Evolutionary conservation across 176 grass and related monocot species (phyloP), one percentile per base, ranked within the genome.

Genomic region (Dendrocalamus sinicus): DNA sequence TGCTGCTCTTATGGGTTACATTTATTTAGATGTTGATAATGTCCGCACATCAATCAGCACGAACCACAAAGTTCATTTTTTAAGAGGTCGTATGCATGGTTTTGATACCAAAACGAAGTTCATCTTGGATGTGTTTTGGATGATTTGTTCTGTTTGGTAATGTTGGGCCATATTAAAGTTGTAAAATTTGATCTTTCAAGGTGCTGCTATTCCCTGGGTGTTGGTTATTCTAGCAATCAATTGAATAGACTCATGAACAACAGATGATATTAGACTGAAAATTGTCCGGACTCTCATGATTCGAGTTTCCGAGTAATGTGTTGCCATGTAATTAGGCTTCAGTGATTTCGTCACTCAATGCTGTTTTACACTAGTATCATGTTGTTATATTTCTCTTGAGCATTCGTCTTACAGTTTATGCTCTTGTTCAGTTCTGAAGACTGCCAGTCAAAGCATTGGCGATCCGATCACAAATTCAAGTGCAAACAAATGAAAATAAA

Each of bases 401-500:
- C 41, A 70, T 45, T 43, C 45, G 24, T 73, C 59, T 78, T 83
- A 73, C 47, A 19, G 20, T 85, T 75, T 73, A 45, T 74, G 69
- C 51, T 85, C 76, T 84, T 80, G 63, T 92, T 82, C 87, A 99
- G 96, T 89, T 99, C 96, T 76, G 51, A 81, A 80, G 75, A 78
- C 75, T 99, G 96, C 64, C 96, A 99, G 88, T 73, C 67, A 66
- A 91, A 92, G 79, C 93, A 94, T 94, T 99, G 96, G 96, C 65
- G 77, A 86, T 78, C 66, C 73, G 89, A 86, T 46, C 96, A 99
- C 81, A 94, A 57, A 86, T 88, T 80, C 61, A 91, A 92, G 83
- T 99, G 96, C 86, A 99, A 94, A 89, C 90, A 94, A 88, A 78
- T 96, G 69, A 99, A 84, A 81, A 73, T 75, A 26, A 83, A 85